A percentile compares a stretch with the other conserved stretches of the same genome.
phyloP scores from a whole-genome alignment of 129 eudicot species.

The Mikania micrantha region DNA sequence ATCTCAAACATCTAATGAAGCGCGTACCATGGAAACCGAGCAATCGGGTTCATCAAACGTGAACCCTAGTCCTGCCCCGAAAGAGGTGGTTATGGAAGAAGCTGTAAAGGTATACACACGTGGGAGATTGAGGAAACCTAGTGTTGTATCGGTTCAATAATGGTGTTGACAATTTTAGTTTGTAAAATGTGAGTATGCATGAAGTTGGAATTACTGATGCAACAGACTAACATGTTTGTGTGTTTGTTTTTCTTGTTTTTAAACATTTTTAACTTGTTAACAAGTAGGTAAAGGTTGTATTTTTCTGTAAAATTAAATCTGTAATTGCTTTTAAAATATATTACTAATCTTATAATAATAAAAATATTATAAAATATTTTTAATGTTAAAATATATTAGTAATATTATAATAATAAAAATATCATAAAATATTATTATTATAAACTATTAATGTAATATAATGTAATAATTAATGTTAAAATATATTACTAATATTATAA shows the following conservation, averaged over 20 bases:
- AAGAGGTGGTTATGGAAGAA: conserved; percentile 56
- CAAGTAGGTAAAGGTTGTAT: too few relatives aligned
- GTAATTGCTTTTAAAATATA: too few relatives aligned
- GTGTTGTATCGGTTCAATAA: conserved; percentile 23
- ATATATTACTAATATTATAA: too few relatives aligned
- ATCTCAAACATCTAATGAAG: conserved; percentile 21
- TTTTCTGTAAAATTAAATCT: too few relatives aligned
- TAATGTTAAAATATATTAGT: too few relatives aligned
- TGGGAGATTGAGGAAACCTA: conserved; percentile 53
- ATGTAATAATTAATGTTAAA: too few relatives aligned
- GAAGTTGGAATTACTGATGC: conserved; percentile 26
- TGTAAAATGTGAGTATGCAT: conserved; percentile 35
- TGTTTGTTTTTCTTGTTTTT: conserved; percentile 1
- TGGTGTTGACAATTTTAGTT: conserved; percentile 8
- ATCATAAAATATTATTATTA: too few relatives aligned
- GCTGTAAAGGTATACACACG: conserved; percentile 39
- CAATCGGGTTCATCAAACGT: conserved; percentile 20
- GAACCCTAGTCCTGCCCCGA: conserved; percentile 9
- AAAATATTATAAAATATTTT: too few relatives aligned
- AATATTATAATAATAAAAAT: too few relatives aligned
- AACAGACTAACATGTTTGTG: conserved; percentile 29
- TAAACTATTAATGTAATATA: too few relatives aligned
- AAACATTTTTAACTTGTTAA: background rate
- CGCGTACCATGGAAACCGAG: conserved; percentile 30
- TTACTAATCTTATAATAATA: too few relatives aligned